A percentile compares a stretch with the other conserved stretches of the same genome.
phyloP scores from a whole-genome alignment of 176 grass and related monocot species.

The Oryza australiensis region DNA sequence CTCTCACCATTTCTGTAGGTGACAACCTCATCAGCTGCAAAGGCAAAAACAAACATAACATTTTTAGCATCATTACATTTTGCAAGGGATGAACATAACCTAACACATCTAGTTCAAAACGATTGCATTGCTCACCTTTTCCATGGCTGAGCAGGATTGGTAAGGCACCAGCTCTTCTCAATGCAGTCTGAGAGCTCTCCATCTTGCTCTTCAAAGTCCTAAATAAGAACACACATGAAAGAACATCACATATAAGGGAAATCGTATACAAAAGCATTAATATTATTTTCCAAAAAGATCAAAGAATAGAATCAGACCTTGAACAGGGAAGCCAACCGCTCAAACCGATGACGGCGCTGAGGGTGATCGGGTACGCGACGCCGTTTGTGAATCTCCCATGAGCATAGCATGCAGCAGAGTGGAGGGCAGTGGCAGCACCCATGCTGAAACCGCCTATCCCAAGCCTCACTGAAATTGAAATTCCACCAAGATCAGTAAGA shows the following conservation, averaged over 20 bases:
- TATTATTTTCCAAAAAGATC: neutral
- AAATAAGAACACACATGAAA: slow-evolving; percentile 19
- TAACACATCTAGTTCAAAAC: neutral
- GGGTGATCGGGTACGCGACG: slow-evolving; percentile 58
- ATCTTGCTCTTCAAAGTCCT: slow-evolving; percentile 84
- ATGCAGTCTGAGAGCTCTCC: slow-evolving; percentile 71
- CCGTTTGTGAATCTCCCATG: slow-evolving; percentile 77
- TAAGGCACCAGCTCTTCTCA: slow-evolving; percentile 63
- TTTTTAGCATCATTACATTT: slow-evolving; percentile 1
- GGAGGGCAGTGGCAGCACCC: slow-evolving; percentile 67
- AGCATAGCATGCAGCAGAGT: slow-evolving; percentile 81
- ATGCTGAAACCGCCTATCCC: slow-evolving; percentile 98
- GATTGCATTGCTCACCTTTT: slow-evolving; percentile 48
- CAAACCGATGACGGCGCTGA: slow-evolving; percentile 64
- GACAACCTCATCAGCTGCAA: slow-evolving; percentile 83
- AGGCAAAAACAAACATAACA: neutral
- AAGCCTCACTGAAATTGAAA: slow-evolving; percentile 62
- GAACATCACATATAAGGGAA: neutral
- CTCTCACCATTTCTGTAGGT: slow-evolving; percentile 77
- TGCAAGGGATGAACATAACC: neutral
- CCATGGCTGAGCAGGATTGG: slow-evolving; percentile 83
- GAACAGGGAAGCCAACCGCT: slow-evolving; percentile 98
- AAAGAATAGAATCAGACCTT: slow-evolving; percentile 38
- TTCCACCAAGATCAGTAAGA: neutral
- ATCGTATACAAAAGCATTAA: neutral